Conservation (phyloP, 441 rosid genomes). For the Pelargonium hybrid region DNA sequence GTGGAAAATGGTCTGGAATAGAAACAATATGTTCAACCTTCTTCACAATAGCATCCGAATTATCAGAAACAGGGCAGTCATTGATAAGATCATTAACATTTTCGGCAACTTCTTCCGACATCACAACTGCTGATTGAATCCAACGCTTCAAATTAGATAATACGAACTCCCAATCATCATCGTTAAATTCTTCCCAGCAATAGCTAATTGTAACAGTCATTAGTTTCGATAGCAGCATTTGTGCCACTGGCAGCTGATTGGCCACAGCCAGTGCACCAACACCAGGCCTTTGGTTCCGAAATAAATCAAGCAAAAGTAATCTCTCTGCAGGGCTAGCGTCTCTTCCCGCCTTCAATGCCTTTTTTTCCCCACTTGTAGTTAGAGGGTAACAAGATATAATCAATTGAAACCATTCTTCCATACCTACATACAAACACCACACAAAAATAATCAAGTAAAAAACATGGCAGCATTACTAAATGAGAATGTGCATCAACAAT, state of each 20-base stretch:
- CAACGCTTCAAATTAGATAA: slow-evolving; percentile 51
- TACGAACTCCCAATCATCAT: slow-evolving; percentile 83
- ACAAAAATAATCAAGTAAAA: neutral
- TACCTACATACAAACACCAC: slow-evolving; percentile 34
- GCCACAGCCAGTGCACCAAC: slow-evolving; percentile 28
- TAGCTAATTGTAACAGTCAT: slow-evolving; percentile 61
- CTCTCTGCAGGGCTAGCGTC: slow-evolving; percentile 46
- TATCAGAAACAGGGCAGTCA: slow-evolving; percentile 32
- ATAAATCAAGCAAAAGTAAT: slow-evolving; percentile 55
- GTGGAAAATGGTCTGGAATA: slow-evolving; percentile 38
- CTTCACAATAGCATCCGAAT: slow-evolving; percentile 31
- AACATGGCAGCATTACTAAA: neutral
- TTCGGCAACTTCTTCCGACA: slow-evolving; percentile 82
- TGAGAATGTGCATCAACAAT: neutral
- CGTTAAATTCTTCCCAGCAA: slow-evolving; percentile 73
- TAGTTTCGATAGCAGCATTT: slow-evolving; percentile 53
- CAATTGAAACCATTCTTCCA: slow-evolving; percentile 83
- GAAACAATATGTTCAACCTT: slow-evolving; percentile 47
- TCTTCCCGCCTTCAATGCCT: slow-evolving; percentile 49
- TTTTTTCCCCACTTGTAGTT: slow-evolving; percentile 27
- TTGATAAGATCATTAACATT: slow-evolving; percentile 48
- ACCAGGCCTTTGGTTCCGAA: slow-evolving; percentile 63
- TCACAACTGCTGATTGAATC: slow-evolving; percentile 84
- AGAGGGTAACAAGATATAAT: slow-evolving; percentile 79
- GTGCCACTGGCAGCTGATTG: slow-evolving; percentile 45